Evolutionary conservation across 116 monocot genomes (phyloP), one percentile per base, ranked within the genome.

Genomic region (Thalassia testudinum): DNA sequence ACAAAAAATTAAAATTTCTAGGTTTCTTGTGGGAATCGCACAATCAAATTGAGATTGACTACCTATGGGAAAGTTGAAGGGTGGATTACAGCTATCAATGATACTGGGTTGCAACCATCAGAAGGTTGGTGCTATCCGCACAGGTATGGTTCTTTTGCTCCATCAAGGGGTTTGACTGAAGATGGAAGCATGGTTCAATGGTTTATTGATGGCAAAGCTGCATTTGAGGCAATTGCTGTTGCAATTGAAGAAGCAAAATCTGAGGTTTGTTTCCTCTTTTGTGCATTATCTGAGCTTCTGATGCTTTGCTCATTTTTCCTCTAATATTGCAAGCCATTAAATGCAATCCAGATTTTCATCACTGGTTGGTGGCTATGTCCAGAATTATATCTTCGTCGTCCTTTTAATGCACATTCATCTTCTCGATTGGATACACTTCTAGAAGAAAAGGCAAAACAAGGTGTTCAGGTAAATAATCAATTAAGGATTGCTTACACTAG

Each of bases 301-400:
- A n/a, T n/a, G n/a, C n/a, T n/a, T n/a, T n/a, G n/a, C n/a, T n/a
- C n/a, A n/a, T n/a, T n/a, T n/a, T 25, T 1, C 12, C 49, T 13
- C 0, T 1, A 24, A 50, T 5, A 50, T 50, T 3, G 23, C 2
- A 54, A 54, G 4, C 16, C 29, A 54, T 19, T 6, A 15, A 21
- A 30, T 67, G 37, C n/a, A 57, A 56, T 78, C 75, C 77, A 93
- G 93, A 87, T 93, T 63, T 87, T 83, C 59, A 83, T 93, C 54
- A 80, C 93, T 67, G 93, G 63, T 43, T 93, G 93, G 93, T 93
- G 93, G 93, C 50, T 93, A 62, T 93, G 93, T 66, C 93, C 93
- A 28, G 93, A 93, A 52, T 65, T 93, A 34, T 87, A 80, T 64
- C 61, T 93, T 17, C 70, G 83, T 42, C 87, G 93, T 16, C n/a